Percentiles rank a stretch among this genome's conserved stretches.
Conservation (phyloP, 768 basidiomycete genomes). For the Zangia roseola region DNA sequence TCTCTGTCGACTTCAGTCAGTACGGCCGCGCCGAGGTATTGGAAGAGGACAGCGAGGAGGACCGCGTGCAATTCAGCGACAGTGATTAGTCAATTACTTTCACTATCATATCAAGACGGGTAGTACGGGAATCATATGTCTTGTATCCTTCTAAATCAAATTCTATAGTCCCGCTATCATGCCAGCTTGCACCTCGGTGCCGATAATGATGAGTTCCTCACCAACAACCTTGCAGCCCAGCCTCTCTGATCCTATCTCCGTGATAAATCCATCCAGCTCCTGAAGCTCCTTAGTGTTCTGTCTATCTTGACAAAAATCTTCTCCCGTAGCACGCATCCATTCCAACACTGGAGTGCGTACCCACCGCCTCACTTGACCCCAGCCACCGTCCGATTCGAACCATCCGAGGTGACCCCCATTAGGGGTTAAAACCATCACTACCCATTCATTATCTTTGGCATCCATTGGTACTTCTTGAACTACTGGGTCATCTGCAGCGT, state of each 20-base stretch:
- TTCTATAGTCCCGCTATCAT: conserved; percentile 59
- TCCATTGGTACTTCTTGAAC: conserved; percentile 62
- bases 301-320: conserved; percentile 44
- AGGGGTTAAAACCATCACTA: conserved; percentile 59
- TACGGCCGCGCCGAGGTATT: conserved; percentile 70
- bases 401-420: conserved; percentile 82
- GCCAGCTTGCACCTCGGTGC: conserved; percentile 52
- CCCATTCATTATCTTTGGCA: conserved; percentile 49
- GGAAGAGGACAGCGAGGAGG: conserved; percentile 54
- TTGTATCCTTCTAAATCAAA: conserved; percentile 14
- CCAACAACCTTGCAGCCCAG: conserved; percentile 60
- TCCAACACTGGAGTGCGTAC: conserved; percentile 69
- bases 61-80: conserved; percentile 74
- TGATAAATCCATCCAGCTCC: conserved; percentile 58
- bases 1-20: conserved; percentile 86
- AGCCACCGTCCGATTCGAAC: conserved; percentile 55
- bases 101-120: background rate
- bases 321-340: conserved; percentile 61
- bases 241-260: conserved; percentile 53
- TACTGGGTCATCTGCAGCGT: conserved; percentile 76
- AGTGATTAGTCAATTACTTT: conserved; percentile 57
- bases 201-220: conserved; percentile 52
- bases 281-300: conserved; percentile 35
- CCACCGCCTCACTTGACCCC: conserved; percentile 50
- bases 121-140: conserved; percentile 6